Percentiles rank a stretch among this genome's conserved stretches.
Evolutionary conservation across 2,329 filamentous ascomycete genomes (phyloP).

Genomic region (Nothophaeocryptopus gaeumannii): DNA sequence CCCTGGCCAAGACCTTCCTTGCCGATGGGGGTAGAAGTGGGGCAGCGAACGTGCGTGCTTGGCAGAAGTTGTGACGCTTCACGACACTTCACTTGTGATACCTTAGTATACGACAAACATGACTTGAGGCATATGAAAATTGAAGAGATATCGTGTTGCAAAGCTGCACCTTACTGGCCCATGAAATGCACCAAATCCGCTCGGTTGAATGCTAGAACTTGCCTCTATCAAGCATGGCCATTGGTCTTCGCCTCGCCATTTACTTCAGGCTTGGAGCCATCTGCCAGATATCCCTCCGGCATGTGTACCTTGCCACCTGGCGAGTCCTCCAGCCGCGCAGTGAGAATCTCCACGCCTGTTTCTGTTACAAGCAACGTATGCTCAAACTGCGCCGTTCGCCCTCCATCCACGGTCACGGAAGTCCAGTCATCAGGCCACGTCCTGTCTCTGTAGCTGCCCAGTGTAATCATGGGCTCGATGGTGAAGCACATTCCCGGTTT

Average conservation of each 20-base stretch:
- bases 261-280: slow-evolving; percentile 15
- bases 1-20: no score
- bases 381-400: slow-evolving; percentile 88
- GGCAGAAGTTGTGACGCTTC: no score
- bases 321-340: slow-evolving; percentile 68
- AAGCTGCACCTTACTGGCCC: no score
- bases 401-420: slow-evolving; percentile 86
- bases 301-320: slow-evolving; percentile 60
- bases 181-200: no score
- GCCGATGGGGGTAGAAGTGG: no score
- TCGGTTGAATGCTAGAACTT: no score
- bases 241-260: slow-evolving; percentile 10
- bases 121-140: no score
- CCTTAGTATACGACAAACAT: no score
- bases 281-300: slow-evolving; percentile 21
- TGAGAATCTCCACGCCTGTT: slow-evolving; percentile 76
- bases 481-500: slow-evolving; percentile 99
- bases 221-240: slow-evolving; percentile 1
- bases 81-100: no score
- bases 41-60: no score
- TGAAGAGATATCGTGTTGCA: no score
- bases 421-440: slow-evolving; percentile 99
- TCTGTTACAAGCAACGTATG: slow-evolving; percentile 82
- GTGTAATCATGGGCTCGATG: slow-evolving; percentile 96
- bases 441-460: slow-evolving; percentile 86